Base-by-base conservation (phyloP, 257 asterid species). In the Solanum ossicruentum region DNA sequence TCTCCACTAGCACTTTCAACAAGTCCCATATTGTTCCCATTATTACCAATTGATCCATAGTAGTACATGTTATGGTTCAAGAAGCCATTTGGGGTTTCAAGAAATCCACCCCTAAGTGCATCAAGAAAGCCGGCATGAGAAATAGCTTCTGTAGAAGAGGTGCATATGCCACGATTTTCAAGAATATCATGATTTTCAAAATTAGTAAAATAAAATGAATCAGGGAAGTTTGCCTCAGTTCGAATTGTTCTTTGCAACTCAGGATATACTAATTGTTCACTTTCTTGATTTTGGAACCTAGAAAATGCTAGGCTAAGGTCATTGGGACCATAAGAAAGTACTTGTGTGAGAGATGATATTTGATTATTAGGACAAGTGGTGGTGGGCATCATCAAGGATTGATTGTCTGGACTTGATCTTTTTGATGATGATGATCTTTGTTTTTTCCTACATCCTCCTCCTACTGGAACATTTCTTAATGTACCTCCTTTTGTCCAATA, bases 401-500 rank as follows among this genome's bases (percentile, higher is more conserved):
- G 95, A 23, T 63, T 63, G 6, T 63, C 96, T 39, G 91, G 97
- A 84, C 71, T 86, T 41, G 73, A 69, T 55, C 92, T 83, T 87
- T 88, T 89, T 21, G 94, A 89, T 2, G 78, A 58, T 58, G 92
- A 86, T 7, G 95, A 89, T 8, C 97, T 80, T 54, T 89, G 91
- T 98, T 94, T 96, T 83, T 88, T 91, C 85, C 99, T 83, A 88
- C 97, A 96, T 15, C 98, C 97, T 3, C 99, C 99, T 10, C 99
- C 99, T 8, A 96, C 98, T 0, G 98, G 99, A 20, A 96, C 96
- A 80, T 94, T 96, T 12, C 99, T 81, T 84, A 96, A 84, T 63
- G 99, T 96, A n/a, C 99, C 98, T 15, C 99, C 97, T 84, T 94
- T 95, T 23, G 99, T 95, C 99, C 99, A 96, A 66, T 94, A 94